Base-by-base conservation (phyloP, 192 early-diverging fungal genomes). In the Umbelopsis sp. region DNA sequence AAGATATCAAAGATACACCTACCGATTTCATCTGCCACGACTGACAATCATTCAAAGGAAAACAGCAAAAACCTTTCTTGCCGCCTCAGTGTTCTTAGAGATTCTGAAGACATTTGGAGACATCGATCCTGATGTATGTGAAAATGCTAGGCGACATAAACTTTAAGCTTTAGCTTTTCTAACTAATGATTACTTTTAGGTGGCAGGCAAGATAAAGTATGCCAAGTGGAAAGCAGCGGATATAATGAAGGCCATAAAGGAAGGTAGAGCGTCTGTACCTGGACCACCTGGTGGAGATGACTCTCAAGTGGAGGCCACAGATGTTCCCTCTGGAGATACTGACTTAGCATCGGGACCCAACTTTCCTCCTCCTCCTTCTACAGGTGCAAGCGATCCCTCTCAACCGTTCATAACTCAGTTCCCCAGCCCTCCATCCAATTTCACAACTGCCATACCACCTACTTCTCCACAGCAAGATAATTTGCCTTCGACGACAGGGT, bases 221-320 rank as follows among this genome's bases (percentile, higher is more conserved):
- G 89, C 97, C 1, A 97, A 97, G 74, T 99, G 93, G 90, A 93
- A 97, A 62, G 97, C 97, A 3, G 88, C 92, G 0, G 95, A 98
- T 74, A 99, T 99, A 32, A 82, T 96, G 32, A 97, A 94, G 75
- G 94, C 95, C 1, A 74, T 96, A 21, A 82, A 91, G 20, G 96
- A 97, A 74, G 97, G 97, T 4, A 84, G 92, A 31, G 68, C 50
- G 17, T 95, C 96, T 22, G 76, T 56, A 2, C 77, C 86, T 34
- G 89, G 90, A 62, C 86, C 88, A 38, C 86, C 85, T 8, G 82
- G 74, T 17, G 74, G 77, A 16, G 74, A 45, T 36, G 67, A 74
- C 45, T 22, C 71, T 17, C 47, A 3, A 49, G 16, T 49, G 20
- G 47, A 49, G 56, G 14, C n/a, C 32, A 32, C 66, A 43, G 41